Evolutionary conservation across 352 stramenopile genomes (phyloP), one percentile per base, ranked within the genome.

Genomic region (Pythium aphanidermatum): DNA sequence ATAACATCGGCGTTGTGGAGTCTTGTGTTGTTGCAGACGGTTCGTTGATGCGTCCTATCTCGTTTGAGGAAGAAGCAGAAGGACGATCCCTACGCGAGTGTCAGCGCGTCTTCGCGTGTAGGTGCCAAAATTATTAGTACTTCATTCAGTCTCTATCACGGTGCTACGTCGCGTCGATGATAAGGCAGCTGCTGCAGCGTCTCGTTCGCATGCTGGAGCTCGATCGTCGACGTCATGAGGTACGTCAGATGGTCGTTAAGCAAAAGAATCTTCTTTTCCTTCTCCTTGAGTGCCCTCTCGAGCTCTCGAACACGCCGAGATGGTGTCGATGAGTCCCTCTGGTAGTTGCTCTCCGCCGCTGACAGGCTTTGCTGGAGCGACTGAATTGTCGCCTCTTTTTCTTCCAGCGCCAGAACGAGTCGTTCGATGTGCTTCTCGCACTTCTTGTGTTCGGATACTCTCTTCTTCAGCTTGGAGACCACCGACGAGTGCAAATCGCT

Each of bases 161-260:
- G n/a, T n/a, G n/a, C n/a, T n/a, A n/a, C n/a, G n/a, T n/a, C n/a
- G n/a, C n/a, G n/a, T n/a, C n/a, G n/a, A n/a, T n/a, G n/a, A n/a
- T n/a, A n/a, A n/a, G n/a, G 52, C 0, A 55, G 38, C 12, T 44
- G 38, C n/a, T 51, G 52, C 13, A 60, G 54, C n/a, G 52, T 47
- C 54, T 92, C 78, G 28, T 85, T 86, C 26, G 71, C 71, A 37
- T 83, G 70, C 41, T 94, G 80, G 14, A 94, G 64, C 37, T 68
- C 60, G 41, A 88, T 75, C 10, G 73, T 80, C 44, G 86, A 70
- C 27, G 71, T 78, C 75, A 94, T 89, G 12, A 89, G 63, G 34
- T 83, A 82, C 17, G 78, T 92, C 46, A 94, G 62, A 51, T 94
- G 83, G 29, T 92, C 80, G 56, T 94, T 94, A 16, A 92, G 55